Conservation (phyloP, 345 rosid species). For the Trapa incisa region DNA sequence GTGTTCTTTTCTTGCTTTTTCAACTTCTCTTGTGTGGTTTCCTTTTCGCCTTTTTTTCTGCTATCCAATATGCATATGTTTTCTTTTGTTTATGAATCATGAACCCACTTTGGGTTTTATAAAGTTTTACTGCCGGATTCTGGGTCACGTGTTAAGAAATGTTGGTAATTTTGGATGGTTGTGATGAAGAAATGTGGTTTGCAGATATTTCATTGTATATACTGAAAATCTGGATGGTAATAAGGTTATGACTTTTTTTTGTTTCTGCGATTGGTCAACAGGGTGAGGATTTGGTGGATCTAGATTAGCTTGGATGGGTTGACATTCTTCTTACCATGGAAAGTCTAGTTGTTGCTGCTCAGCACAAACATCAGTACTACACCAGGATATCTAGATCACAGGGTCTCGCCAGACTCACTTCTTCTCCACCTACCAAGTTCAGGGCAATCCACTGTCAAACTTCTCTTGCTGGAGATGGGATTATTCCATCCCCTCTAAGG, state of each 20-base stretch:
- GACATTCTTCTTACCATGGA: slow-evolving; percentile 36
- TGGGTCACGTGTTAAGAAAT: background rate
- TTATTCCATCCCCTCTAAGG: slow-evolving; percentile 54
- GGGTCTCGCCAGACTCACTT: slow-evolving; percentile 27
- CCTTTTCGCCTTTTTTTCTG: background rate
- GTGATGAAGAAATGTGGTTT: background rate
- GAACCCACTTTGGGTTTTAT: background rate
- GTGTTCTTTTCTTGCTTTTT: background rate
- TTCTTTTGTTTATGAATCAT: background rate
- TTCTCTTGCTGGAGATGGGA: slow-evolving; percentile 59
- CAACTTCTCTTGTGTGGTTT: background rate
- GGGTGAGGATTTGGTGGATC: slow-evolving; percentile 2
- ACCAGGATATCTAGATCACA: slow-evolving; percentile 26
- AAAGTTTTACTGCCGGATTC: background rate
- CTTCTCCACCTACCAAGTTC: slow-evolving; percentile 45
- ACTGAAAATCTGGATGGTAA: background rate
- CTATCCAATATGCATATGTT: background rate
- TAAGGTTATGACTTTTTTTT: background rate
- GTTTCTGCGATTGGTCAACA: background rate
- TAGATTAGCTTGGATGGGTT: background rate
- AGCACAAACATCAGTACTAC: slow-evolving; percentile 53
- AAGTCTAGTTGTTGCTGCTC: slow-evolving; percentile 55
- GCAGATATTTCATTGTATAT: background rate
- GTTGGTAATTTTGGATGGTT: background rate
- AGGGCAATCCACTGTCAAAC: slow-evolving; percentile 63